Base-by-base conservation (phyloP, 306 rosid species). In the Arachis hypogaea region DNA sequence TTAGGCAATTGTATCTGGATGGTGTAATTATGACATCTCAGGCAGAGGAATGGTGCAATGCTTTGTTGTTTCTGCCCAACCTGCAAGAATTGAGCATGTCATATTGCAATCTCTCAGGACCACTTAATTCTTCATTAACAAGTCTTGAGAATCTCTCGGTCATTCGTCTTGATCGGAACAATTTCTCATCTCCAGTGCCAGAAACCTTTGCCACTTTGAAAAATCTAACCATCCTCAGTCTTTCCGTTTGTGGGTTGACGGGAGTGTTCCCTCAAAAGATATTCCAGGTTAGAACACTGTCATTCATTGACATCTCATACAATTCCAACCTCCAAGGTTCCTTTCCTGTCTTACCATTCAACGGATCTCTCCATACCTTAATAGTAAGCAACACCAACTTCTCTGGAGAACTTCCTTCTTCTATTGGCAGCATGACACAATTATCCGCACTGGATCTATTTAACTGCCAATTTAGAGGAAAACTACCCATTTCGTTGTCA, bases 1-100 rank as follows among this genome's bases (percentile, higher is more conserved):
- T 90, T 30, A n/a, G 5, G 9, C 74, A 80, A 46, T 56, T 90
- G n/a, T n/a, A 47, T 81, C 66, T 92, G 0, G 90, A 92, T 76
- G 87, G 91, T 62, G 82, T 84, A 2, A 28, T 0, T 4, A 68
- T 86, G 69, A 75, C 88, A 36, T 83, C 77, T 0, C 3, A 3
- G 6, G 87, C 86, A 22, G 2, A 66, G 0, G 65, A 88, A 10
- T 90, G 98, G 98, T 30, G 85, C 36, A 38, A 50, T 14, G 80
- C 75, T 0, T 18, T 84, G 49, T 42, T 29, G 3, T 41, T 38
- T 0, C 0, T 84, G 36, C 78, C 10, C 14, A 36, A 7, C 0
- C 65, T 85, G 1, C 73, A 69, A 42, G 84, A 77, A 14, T 2
- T 87, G 49, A 69, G 75, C 60, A 74, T 87, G 80, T 14, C 67